Evolutionary conservation across 169 alveolate species (phyloP).

Genomic region (Cryptosporidium parvum): DNA sequence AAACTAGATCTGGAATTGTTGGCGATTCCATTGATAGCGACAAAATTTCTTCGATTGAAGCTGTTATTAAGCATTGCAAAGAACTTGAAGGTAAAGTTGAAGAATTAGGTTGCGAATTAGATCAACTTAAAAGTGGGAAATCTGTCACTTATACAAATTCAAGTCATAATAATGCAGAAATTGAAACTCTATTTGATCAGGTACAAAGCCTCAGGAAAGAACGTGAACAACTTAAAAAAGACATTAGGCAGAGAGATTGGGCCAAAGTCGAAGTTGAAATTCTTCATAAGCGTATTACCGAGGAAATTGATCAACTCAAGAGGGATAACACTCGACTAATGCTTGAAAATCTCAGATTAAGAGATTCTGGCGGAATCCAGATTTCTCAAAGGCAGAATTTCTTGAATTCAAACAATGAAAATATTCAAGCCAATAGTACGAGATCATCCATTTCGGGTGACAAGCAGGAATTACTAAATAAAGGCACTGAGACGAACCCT

Average conservation of each 20-base stretch:
- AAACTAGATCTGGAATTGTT: constrained; percentile 25
- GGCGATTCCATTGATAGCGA: constrained; percentile 28
- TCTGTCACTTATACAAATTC: not conserved
- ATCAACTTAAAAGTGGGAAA: constrained; percentile 14
- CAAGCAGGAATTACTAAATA: not conserved
- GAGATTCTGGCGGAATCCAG: constrained; percentile 1
- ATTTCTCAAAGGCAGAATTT: not conserved
- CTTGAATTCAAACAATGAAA: constrained; percentile 1
- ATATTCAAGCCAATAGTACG: constrained; percentile 2
- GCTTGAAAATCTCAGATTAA: constrained; percentile 72
- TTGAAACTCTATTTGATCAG: constrained; percentile 48
- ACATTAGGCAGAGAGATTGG: constrained; percentile 75
- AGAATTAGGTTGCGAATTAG: constrained; percentile 6
- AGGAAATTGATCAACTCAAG: constrained; percentile 51
- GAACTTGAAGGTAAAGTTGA: constrained; percentile 57
- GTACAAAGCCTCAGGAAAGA: constrained; percentile 50
- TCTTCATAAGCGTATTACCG: constrained; percentile 18
- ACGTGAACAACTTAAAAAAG: constrained; percentile 64
- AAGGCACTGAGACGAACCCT: not conserved
- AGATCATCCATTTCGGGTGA: constrained; percentile 32
- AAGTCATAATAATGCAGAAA: constrained; percentile 24
- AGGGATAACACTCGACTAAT: constrained; percentile 67
- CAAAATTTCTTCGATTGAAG: constrained; percentile 28
- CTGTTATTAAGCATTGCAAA: constrained; percentile 38
- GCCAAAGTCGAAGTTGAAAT: constrained; percentile 63